These are phyloP conservation scores for Saccharum spontaneum DNA, from an alignment of 176 grass and related monocot genomes.

Conservation along the genomic window DNA sequence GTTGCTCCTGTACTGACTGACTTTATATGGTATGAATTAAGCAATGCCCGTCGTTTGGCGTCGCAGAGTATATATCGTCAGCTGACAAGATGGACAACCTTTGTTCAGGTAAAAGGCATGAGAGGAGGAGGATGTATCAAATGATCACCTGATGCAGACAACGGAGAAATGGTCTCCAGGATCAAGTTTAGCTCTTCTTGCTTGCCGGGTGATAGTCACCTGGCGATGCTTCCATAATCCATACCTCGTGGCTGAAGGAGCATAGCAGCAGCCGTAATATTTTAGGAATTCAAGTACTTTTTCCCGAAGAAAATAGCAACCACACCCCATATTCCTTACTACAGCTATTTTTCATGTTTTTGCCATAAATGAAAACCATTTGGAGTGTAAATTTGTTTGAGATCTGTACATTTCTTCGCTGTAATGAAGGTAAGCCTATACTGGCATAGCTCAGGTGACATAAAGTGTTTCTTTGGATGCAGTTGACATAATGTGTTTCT, in stretches of 20 bases:
- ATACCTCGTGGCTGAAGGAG: neutral
- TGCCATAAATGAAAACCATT: neutral
- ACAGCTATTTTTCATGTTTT: neutral
- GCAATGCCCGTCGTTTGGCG: neutral
- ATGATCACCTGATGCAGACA: slow-evolving; percentile 11
- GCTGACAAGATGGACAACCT: slow-evolving; percentile 14
- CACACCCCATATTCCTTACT: neutral
- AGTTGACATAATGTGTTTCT: neutral
- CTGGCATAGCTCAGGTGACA: neutral
- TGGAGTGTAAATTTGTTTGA: slow-evolving; percentile 1
- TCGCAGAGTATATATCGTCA: neutral
- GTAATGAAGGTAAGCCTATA: neutral
- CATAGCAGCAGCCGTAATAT: neutral
- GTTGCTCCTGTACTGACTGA: neutral
- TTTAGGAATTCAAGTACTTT: neutral
- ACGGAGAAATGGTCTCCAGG: neutral
- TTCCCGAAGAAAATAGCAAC: slow-evolving; percentile 12
- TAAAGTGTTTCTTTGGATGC: neutral
- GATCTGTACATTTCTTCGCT: neutral
- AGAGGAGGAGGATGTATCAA: neutral
- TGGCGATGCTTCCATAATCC: neutral
- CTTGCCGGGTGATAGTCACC: neutral
- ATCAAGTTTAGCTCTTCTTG: slow-evolving; percentile 4
- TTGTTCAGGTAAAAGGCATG: slow-evolving; percentile 12
- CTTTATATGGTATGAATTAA: neutral